Evolutionary conservation across 371 early-diverging fungal species (phyloP).

Genomic region (Actinomortierella ambigua): DNA sequence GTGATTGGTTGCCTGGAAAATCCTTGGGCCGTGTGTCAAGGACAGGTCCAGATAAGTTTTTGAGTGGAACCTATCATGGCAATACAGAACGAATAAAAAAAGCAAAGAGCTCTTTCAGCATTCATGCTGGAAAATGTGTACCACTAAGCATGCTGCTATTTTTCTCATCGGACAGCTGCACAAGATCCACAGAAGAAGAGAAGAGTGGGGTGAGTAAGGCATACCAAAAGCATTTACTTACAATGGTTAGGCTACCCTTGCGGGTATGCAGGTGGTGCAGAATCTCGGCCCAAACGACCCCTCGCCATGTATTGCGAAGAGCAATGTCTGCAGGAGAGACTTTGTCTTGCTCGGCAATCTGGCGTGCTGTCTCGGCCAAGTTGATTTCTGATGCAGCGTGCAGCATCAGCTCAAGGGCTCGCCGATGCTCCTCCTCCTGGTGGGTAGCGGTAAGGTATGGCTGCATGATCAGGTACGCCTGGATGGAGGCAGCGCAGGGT

Average conservation of each 20-base stretch:
- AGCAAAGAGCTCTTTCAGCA: too few relatives aligned
- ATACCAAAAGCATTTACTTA: too few relatives aligned
- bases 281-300: conserved; percentile 18
- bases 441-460: conserved; percentile 10
- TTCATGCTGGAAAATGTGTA: too few relatives aligned
- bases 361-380: conserved; percentile 16
- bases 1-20: conserved; percentile 3
- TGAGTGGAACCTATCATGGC: conserved; percentile 4
- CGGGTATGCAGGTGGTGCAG: conserved; percentile 8
- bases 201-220: too few relatives aligned
- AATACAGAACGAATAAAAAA: too few relatives aligned
- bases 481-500: conserved; percentile 15
- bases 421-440: conserved; percentile 2
- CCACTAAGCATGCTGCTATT: too few relatives aligned
- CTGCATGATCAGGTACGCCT: conserved; percentile 25
- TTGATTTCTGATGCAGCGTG: conserved; percentile 17
- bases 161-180: too few relatives aligned
- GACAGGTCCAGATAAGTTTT: conserved; percentile 13
- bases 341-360: conserved; percentile 5
- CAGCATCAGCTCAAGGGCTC: not conserved
- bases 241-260: too few relatives aligned
- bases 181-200: too few relatives aligned
- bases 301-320: conserved; percentile 34
- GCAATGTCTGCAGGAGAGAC: conserved; percentile 14
- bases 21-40: conserved; percentile 21